phyloP scores from a whole-genome alignment of 2,329 filamentous ascomycete genomes.

The Incumbomyces delicatus region DNA sequence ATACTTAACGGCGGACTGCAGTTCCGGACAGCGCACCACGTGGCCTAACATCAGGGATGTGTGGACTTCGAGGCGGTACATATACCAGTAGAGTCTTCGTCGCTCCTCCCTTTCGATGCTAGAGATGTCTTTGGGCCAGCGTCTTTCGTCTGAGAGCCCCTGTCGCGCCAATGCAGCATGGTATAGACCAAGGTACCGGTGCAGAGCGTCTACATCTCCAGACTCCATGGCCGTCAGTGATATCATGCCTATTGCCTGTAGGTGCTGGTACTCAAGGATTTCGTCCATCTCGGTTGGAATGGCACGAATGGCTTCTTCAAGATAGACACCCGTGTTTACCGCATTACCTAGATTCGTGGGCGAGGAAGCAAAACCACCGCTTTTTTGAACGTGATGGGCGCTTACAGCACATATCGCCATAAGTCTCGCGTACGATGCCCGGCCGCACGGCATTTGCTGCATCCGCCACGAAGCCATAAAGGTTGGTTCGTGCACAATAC shows the following conservation, averaged over 20 bases:
- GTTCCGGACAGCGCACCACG: conserved; percentile 37
- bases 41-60: conserved; percentile 44
- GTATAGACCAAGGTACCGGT: conserved; percentile 43
- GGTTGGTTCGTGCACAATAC: no score
- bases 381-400: conserved; percentile 31
- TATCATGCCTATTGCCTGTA: conserved; percentile 40
- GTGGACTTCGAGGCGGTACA: conserved; percentile 48
- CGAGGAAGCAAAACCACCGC: conserved; percentile 42
- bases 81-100: conserved; percentile 45
- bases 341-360: conserved; percentile 31
- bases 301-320: conserved; percentile 32
- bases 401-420: conserved; percentile 33
- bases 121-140: conserved; percentile 40
- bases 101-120: conserved; percentile 42
- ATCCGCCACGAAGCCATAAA: no score
- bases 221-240: conserved; percentile 44
- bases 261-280: conserved; percentile 28
- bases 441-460: no score
- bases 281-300: conserved; percentile 24
- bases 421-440: no score
- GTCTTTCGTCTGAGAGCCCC: conserved; percentile 43
- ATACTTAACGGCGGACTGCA: conserved; percentile 39
- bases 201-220: conserved; percentile 40
- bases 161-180: conserved; percentile 41
- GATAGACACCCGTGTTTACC: conserved; percentile 24